Conservation (phyloP, 305 asterid species). For the Fraxinus baroniana region DNA sequence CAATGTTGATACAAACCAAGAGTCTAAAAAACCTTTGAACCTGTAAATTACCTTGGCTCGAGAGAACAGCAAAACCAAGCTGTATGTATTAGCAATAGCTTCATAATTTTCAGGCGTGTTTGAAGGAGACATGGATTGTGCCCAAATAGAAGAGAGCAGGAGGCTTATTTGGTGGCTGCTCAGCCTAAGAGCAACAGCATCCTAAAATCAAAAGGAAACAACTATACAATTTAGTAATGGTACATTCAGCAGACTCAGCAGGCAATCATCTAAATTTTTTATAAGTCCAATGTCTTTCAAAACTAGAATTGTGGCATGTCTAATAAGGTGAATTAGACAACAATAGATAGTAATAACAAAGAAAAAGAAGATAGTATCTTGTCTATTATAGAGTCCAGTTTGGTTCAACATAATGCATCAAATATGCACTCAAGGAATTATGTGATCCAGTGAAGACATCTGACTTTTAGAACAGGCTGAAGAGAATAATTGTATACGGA, state of each 20-base stretch:
- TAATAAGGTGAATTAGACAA: neutral
- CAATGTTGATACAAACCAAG: neutral
- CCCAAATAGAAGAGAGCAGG: conserved; percentile 89
- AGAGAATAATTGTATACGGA: neutral
- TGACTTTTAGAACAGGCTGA: neutral
- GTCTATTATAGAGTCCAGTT: neutral
- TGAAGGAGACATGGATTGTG: conserved; percentile 74
- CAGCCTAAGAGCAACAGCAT: conserved; percentile 69
- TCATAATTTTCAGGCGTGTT: conserved; percentile 90
- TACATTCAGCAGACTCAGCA: neutral
- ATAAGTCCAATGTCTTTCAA: neutral
- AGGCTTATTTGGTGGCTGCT: conserved; percentile 91
- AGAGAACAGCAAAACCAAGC: conserved; percentile 87
- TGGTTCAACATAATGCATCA: neutral
- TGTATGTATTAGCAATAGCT: conserved; percentile 94
- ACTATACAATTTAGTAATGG: neutral
- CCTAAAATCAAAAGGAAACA: conserved; percentile 41
- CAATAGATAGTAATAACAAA: neutral
- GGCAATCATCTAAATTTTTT: neutral
- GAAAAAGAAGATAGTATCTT: neutral
- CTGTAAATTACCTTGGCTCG: conserved; percentile 71
- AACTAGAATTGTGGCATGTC: neutral
- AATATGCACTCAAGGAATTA: neutral
- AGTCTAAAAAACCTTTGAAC: conserved; percentile 2
- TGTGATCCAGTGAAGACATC: neutral